Evolutionary conservation across 1,139 yeast species (phyloP).

Genomic region (Debaryomyces psychrophilus): DNA sequence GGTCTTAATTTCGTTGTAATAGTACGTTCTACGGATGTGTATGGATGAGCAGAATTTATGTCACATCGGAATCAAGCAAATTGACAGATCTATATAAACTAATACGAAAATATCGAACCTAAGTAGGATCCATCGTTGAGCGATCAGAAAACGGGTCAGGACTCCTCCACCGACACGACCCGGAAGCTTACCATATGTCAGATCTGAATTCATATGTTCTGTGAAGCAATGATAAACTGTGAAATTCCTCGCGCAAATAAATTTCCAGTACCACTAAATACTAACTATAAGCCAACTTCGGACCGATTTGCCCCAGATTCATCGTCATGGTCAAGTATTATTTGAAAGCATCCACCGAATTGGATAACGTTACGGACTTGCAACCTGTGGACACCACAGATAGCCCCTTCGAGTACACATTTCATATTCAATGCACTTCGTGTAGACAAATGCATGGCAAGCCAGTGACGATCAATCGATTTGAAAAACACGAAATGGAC

Average conservation of each 20-base stretch:
- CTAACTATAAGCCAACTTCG: background rate
- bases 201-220: background rate
- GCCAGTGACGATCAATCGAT: slow-evolving; percentile 69
- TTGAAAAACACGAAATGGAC: slow-evolving; percentile 59
- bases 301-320: background rate
- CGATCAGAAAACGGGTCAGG: too few species aligned
- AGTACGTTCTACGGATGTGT: background rate
- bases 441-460: slow-evolving; percentile 82
- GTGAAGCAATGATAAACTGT: background rate
- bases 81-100: background rate
- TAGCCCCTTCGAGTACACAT: slow-evolving; percentile 72
- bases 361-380: slow-evolving; percentile 66
- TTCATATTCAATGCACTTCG: slow-evolving; percentile 71
- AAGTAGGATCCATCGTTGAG: background rate
- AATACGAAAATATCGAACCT: background rate
- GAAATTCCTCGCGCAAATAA: slow-evolving; percentile 3
- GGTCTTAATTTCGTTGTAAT: background rate
- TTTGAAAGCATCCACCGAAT: slow-evolving; percentile 60
- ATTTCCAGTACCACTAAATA: background rate
- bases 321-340: slow-evolving; percentile 42
- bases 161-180: background rate
- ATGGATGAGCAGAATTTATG: background rate
- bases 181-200: background rate
- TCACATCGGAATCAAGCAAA: background rate
- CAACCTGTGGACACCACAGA: slow-evolving; percentile 62